These are phyloP conservation scores for Salix exigua DNA, from an alignment of 345 rosid species.

Conservation along the genomic window DNA sequence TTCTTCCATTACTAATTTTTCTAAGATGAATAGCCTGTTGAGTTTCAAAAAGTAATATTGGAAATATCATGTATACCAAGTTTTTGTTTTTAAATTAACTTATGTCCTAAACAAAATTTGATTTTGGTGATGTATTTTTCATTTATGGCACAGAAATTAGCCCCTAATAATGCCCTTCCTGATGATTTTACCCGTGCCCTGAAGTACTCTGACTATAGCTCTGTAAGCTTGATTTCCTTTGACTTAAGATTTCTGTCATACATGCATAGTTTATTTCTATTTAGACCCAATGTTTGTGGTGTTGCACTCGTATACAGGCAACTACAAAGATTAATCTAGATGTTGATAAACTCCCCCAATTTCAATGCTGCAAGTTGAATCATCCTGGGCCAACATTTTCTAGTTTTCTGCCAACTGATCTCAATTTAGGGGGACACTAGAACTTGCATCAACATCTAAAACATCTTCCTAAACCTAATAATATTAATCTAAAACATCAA, in stretches of 20 bases:
- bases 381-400: slow-evolving; percentile 14
- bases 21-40: neutral
- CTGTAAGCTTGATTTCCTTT: slow-evolving; percentile 47
- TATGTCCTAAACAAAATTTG: neutral
- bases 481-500: too few species aligned
- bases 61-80: too few species aligned
- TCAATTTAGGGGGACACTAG: too few species aligned
- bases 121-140: neutral
- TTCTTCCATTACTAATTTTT: neutral
- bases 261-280: neutral
- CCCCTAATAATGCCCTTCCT: slow-evolving; percentile 66
- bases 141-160: slow-evolving; percentile 52
- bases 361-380: slow-evolving; percentile 48
- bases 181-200: slow-evolving; percentile 48
- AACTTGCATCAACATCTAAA: too few species aligned
- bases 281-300: neutral
- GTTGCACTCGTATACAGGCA: slow-evolving; percentile 41
- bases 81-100: neutral
- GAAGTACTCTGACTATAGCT: slow-evolving; percentile 68
- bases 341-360: slow-evolving; percentile 62
- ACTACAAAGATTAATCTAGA: slow-evolving; percentile 75
- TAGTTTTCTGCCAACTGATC: too few species aligned
- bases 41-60: neutral
- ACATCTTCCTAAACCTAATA: too few species aligned
- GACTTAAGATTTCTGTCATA: neutral